Conservation (phyloP, 768 basidiomycete genomes). For the Infundibulicybe gibba region DNA sequence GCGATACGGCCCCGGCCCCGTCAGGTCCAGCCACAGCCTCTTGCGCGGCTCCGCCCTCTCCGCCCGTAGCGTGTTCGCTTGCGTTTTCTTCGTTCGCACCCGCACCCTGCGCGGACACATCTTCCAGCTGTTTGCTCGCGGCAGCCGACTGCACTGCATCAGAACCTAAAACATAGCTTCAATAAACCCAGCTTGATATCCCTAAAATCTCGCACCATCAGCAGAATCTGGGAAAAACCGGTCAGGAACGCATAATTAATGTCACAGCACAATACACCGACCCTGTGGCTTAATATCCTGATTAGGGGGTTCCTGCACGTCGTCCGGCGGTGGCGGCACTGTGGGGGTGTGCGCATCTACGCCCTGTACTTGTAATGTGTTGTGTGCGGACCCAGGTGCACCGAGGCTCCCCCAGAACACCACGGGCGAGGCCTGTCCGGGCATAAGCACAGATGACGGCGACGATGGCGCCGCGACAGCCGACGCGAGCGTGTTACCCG, state of each 20-base stretch:
- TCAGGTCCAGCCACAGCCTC: background rate
- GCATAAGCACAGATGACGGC: conserved; percentile 9
- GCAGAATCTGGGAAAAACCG: background rate
- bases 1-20: background rate
- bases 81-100: too few relatives aligned
- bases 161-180: background rate
- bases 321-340: conserved; percentile 3
- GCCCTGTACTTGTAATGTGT: background rate
- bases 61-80: conserved; percentile 2
- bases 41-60: conserved; percentile 5
- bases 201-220: background rate
- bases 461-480: conserved; percentile 3
- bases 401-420: conserved; percentile 8
- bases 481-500: background rate
- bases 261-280: background rate
- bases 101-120: background rate
- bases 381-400: background rate
- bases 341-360: background rate
- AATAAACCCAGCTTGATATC: background rate
- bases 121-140: background rate
- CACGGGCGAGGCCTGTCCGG: conserved; percentile 9
- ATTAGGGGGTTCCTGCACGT: background rate
- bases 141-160: background rate
- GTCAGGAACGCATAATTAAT: background rate
- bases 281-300: background rate